phyloP scores from a whole-genome alignment of 768 basidiomycete species.

The Rhizopogon salebrosus region DNA sequence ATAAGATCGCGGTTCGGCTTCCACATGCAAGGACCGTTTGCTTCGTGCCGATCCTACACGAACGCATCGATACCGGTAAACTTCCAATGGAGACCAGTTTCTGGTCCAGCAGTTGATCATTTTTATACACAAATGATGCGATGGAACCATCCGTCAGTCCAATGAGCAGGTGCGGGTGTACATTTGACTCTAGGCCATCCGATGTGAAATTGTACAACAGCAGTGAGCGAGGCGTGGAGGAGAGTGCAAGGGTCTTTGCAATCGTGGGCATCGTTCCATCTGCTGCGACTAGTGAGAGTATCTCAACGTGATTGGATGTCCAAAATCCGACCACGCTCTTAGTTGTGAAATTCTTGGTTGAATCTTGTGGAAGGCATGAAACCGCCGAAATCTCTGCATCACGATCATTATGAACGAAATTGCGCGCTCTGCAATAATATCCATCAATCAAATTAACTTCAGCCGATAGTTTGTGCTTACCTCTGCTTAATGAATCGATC shows the following conservation, averaged over 20 bases:
- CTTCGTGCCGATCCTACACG: slow-evolving; percentile 49
- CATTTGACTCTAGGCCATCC: slow-evolving; percentile 32
- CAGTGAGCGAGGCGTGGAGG: slow-evolving; percentile 40
- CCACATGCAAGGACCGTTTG: slow-evolving; percentile 66
- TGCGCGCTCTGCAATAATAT: slow-evolving; percentile 4
- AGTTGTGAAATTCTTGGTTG: slow-evolving; percentile 38
- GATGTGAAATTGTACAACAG: slow-evolving; percentile 57
- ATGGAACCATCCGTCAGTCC: slow-evolving; percentile 77
- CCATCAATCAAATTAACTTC: neutral
- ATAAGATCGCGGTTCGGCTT: slow-evolving; percentile 63
- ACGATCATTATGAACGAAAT: slow-evolving; percentile 18
- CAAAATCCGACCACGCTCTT: slow-evolving; percentile 70
- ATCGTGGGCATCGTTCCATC: slow-evolving; percentile 15
- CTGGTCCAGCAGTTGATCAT: slow-evolving; percentile 36
- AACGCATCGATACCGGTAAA: slow-evolving; percentile 57
- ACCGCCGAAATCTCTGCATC: slow-evolving; percentile 63
- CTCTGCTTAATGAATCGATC: slow-evolving; percentile 28
- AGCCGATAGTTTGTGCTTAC: neutral
- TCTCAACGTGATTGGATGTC: slow-evolving; percentile 58
- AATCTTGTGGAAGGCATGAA: slow-evolving; percentile 55
- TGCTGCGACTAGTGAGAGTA: slow-evolving; percentile 37
- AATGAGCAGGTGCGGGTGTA: slow-evolving; percentile 55
- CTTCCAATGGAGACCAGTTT: slow-evolving; percentile 63
- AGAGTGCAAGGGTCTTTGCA: slow-evolving; percentile 27
- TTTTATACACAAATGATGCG: slow-evolving; percentile 46